Percentiles rank a stretch among this genome's conserved stretches.
These are phyloP conservation scores for Vigna hirtella DNA, from an alignment of 306 rosid genomes.

Conservation along the genomic window DNA sequence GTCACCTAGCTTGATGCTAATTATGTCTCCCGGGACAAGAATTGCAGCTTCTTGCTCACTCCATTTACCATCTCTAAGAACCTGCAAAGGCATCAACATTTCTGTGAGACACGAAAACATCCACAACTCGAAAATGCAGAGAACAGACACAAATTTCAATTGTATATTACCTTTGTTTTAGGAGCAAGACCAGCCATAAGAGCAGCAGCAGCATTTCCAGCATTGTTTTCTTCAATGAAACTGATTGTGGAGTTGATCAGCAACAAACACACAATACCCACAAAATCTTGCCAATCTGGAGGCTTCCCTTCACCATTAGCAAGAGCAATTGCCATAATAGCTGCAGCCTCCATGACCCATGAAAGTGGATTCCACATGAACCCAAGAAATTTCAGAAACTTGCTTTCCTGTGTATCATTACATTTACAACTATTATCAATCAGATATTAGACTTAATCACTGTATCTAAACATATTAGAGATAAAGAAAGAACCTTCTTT, in stretches of 20 bases:
- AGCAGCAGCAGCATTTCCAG: constrained; percentile 99
- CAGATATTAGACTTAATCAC: constrained; percentile 14
- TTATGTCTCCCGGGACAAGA: constrained; percentile 94
- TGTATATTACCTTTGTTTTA: constrained; percentile 74
- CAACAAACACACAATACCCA: constrained; percentile 82
- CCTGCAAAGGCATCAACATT: constrained; percentile 51
- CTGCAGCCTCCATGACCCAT: constrained; percentile 99
- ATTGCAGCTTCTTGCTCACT: constrained; percentile 88
- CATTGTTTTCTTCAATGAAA: constrained; percentile 98
- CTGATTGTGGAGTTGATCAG: constrained; percentile 94
- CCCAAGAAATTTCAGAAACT: constrained; percentile 93
- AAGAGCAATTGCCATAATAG: constrained; percentile 94
- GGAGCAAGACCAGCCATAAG: constrained; percentile 99
- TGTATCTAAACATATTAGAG: neutral
- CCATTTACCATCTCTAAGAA: constrained; percentile 98
- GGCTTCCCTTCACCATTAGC: constrained; percentile 88
- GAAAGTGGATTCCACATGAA: constrained; percentile 99
- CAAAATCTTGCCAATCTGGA: constrained; percentile 98
- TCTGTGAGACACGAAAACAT: constrained; percentile 27
- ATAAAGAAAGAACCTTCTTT: constrained; percentile 67
- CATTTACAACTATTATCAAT: constrained; percentile 23
- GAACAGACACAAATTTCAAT: constrained; percentile 7
- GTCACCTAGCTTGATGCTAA: constrained; percentile 92
- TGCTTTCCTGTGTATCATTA: constrained; percentile 79
- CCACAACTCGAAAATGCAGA: neutral